Evolutionary conservation across 1,139 yeast species (phyloP).

Genomic region (Scheffersomyces titani): DNA sequence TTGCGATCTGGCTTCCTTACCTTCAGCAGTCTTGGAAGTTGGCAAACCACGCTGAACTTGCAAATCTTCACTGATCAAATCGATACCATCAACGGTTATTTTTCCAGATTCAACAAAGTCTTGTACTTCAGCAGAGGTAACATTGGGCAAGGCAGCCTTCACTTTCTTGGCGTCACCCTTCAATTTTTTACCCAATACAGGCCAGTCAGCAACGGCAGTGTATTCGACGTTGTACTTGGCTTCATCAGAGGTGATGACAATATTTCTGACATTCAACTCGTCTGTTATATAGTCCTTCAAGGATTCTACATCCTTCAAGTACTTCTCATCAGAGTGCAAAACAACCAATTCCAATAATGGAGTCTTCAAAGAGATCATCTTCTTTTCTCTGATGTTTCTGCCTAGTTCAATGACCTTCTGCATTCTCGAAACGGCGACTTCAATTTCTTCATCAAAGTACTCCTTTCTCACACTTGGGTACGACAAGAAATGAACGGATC

Average conservation of each 20-base stretch:
- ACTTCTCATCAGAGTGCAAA: slow-evolving; percentile 73
- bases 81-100: slow-evolving; percentile 85
- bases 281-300: slow-evolving; percentile 79
- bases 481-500: slow-evolving; percentile 90
- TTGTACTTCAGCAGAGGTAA: slow-evolving; percentile 82
- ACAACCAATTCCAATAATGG: slow-evolving; percentile 90
- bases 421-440: slow-evolving; percentile 89
- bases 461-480: slow-evolving; percentile 88
- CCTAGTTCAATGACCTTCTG: slow-evolving; percentile 96
- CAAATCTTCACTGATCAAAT: slow-evolving; percentile 82
- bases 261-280: slow-evolving; percentile 89
- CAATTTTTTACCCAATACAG: slow-evolving; percentile 94
- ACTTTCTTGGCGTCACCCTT: slow-evolving; percentile 93
- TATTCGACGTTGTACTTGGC: slow-evolving; percentile 88
- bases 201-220: slow-evolving; percentile 98
- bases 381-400: slow-evolving; percentile 95
- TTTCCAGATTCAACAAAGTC: slow-evolving; percentile 71
- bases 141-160: slow-evolving; percentile 85
- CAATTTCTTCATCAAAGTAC: slow-evolving; percentile 75
- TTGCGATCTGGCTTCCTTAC: slow-evolving; percentile 84
- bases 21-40: slow-evolving; percentile 54
- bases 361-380: slow-evolving; percentile 88
- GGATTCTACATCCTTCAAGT: slow-evolving; percentile 76
- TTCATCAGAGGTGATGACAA: slow-evolving; percentile 89
- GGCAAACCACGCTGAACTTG: slow-evolving; percentile 89